Evolutionary conservation across 495 filamentous ascomycete species (phyloP).

Genomic region (Podospora conica): DNA sequence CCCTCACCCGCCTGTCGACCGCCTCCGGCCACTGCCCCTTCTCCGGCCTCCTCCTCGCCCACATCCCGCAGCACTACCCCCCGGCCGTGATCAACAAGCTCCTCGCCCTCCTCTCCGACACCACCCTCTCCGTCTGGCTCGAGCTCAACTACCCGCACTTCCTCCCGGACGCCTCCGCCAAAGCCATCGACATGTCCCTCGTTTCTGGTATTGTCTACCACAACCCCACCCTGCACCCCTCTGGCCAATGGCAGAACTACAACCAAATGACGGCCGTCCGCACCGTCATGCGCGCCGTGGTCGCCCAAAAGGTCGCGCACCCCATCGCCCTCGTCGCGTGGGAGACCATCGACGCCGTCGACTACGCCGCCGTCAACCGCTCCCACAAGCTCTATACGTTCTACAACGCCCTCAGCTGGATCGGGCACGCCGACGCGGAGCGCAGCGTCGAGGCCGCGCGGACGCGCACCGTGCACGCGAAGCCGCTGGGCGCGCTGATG

Average conservation of each 20-base stretch:
- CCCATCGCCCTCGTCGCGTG: slow-evolving; percentile 30
- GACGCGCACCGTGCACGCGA: slow-evolving; percentile 40
- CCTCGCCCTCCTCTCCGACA: slow-evolving; percentile 21
- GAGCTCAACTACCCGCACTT: slow-evolving; percentile 31
- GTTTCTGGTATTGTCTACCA: slow-evolving; percentile 30
- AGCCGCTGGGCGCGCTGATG: slow-evolving; percentile 37
- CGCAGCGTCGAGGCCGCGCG: slow-evolving; percentile 33
- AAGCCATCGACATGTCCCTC: slow-evolving; percentile 22
- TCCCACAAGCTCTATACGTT: slow-evolving; percentile 52
- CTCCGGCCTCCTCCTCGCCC: slow-evolving; percentile 12
- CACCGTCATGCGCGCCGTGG: slow-evolving; percentile 27
- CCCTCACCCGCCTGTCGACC: neutral
- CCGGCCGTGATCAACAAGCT: slow-evolving; percentile 24
- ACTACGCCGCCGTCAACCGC: slow-evolving; percentile 48
- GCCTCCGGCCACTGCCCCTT: neutral
- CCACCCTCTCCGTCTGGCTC: slow-evolving; percentile 24
- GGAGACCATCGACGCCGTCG: slow-evolving; percentile 51
- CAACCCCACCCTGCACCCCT: slow-evolving; percentile 31
- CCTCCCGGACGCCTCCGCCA: slow-evolving; percentile 18
- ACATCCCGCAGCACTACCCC: slow-evolving; percentile 18
- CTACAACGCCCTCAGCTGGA: slow-evolving; percentile 50
- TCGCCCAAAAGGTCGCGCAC: slow-evolving; percentile 21
- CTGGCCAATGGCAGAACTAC: slow-evolving; percentile 32
- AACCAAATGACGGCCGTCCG: slow-evolving; percentile 36
- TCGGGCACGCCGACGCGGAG: slow-evolving; percentile 41